phyloP scores from a whole-genome alignment of 2,329 filamentous ascomycete species.

The Lachnellula occidentalis region DNA sequence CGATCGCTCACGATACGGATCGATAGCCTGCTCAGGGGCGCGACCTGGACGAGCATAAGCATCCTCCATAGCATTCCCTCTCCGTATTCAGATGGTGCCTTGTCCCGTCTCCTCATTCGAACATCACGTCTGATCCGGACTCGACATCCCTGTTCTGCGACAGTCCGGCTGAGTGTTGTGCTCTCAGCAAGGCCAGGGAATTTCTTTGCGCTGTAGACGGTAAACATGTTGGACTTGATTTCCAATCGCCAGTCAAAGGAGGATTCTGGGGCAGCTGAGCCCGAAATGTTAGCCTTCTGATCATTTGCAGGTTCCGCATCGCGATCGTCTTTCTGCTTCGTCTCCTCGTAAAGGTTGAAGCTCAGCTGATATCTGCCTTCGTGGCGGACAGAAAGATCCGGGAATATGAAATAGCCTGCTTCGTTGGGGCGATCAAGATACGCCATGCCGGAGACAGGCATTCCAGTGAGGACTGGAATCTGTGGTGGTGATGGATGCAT shows the following conservation, averaged over 20 bases:
- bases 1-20: slow-evolving; percentile 6
- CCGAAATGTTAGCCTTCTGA: slow-evolving; percentile 30
- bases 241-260: slow-evolving; percentile 82
- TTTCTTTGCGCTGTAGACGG: slow-evolving; percentile 95
- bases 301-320: slow-evolving; percentile 45
- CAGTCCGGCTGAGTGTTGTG: slow-evolving; percentile 79
- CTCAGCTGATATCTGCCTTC: slow-evolving; percentile 88
- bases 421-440: slow-evolving; percentile 82
- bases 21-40: slow-evolving; percentile 20
- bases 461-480: slow-evolving; percentile 84
- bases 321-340: slow-evolving; percentile 77
- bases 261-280: slow-evolving; percentile 33
- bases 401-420: slow-evolving; percentile 94
- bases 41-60: slow-evolving; percentile 43
- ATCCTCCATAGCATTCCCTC: slow-evolving; percentile 50
- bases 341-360: slow-evolving; percentile 91
- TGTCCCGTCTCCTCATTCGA: slow-evolving; percentile 79
- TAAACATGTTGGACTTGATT: slow-evolving; percentile 81
- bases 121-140: slow-evolving; percentile 94
- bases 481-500: slow-evolving; percentile 62
- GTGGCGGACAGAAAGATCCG: slow-evolving; percentile 90
- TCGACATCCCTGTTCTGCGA: slow-evolving; percentile 94
- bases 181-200: slow-evolving; percentile 91
- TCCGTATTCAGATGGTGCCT: slow-evolving; percentile 51
- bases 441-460: slow-evolving; percentile 91